These are phyloP conservation scores for Dentipellis sp. DNA, from an alignment of 768 basidiomycete species.

Conservation along the genomic window DNA sequence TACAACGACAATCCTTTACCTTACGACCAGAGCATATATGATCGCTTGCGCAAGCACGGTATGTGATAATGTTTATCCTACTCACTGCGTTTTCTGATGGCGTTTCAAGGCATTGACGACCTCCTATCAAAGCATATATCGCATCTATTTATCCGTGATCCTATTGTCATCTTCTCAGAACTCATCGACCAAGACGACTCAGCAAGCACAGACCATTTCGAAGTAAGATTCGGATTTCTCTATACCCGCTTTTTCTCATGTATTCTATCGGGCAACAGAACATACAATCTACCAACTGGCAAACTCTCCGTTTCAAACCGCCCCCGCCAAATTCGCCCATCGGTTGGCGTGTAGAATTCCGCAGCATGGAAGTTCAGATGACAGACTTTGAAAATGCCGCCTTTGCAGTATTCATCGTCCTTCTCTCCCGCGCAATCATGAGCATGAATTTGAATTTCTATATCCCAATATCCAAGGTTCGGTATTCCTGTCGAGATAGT, in stretches of 20 bases:
- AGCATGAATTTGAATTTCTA: constrained; percentile 91
- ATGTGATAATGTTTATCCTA: constrained; percentile 12
- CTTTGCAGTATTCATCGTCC: constrained; percentile 88
- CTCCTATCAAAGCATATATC: constrained; percentile 85
- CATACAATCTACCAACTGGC: constrained; percentile 99
- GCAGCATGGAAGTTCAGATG: constrained; percentile 98
- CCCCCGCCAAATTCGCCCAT: constrained; percentile 89
- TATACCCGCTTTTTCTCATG: neutral
- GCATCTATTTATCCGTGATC: constrained; percentile 96
- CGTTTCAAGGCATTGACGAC: constrained; percentile 65
- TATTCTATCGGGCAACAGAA: constrained; percentile 45
- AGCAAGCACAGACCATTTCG: constrained; percentile 89
- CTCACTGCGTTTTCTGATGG: neutral
- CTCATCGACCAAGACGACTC: constrained; percentile 87
- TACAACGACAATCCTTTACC: constrained; percentile 88
- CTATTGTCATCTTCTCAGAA: constrained; percentile 91
- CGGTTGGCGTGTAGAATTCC: constrained; percentile 97
- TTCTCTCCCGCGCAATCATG: constrained; percentile 89
- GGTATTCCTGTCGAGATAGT: neutral
- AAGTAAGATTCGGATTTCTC: constrained; percentile 37
- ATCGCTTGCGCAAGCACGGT: constrained; percentile 74
- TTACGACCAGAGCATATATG: constrained; percentile 64
- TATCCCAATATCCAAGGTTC: constrained; percentile 91
- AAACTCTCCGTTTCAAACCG: constrained; percentile 96
- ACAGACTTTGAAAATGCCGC: constrained; percentile 99